These are phyloP conservation scores for Kurtzmaniella natalensis DNA, from an alignment of 1,139 yeast genomes.

Conservation along the genomic window DNA sequence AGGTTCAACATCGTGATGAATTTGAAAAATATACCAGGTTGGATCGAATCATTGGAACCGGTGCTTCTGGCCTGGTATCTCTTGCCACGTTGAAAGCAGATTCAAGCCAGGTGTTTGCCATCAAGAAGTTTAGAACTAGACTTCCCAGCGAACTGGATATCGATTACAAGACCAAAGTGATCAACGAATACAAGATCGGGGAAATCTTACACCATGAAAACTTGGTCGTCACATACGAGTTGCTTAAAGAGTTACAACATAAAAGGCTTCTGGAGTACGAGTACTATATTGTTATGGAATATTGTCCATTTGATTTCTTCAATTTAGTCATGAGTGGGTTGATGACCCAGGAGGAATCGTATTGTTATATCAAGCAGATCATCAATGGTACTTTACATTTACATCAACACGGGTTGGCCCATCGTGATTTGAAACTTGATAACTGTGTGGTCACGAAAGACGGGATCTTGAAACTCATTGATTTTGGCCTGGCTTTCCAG, in stretches of 20 bases:
- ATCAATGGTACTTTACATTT: conserved; percentile 56
- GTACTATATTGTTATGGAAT: conserved; percentile 69
- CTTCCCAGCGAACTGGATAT: conserved; percentile 46
- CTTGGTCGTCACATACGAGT: conserved; percentile 59
- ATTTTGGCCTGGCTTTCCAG: conserved; percentile 73
- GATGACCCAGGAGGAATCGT: conserved; percentile 53
- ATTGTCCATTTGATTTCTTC: conserved; percentile 70
- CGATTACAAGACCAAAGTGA: conserved; percentile 60
- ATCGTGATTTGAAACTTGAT: conserved; percentile 71
- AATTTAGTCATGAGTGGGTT: conserved; percentile 72
- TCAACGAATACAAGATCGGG: conserved; percentile 63
- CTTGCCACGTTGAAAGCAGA: conserved; percentile 47
- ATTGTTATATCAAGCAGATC: conserved; percentile 68
- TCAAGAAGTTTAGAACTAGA: conserved; percentile 62
- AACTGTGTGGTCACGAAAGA: conserved; percentile 64
- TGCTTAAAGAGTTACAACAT: conserved; percentile 44
- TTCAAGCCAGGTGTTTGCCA: conserved; percentile 52
- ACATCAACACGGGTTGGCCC: conserved; percentile 69
- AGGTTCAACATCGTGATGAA: conserved; percentile 5
- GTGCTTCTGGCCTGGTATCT: conserved; percentile 75
- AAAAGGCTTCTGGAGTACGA: conserved; percentile 25
- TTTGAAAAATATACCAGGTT: conserved; percentile 52
- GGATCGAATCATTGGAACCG: conserved; percentile 62
- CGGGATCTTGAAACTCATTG: conserved; percentile 68
- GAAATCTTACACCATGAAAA: conserved; percentile 58